Conservation (phyloP, 1,139 yeast genomes). For the Candida sp. region DNA sequence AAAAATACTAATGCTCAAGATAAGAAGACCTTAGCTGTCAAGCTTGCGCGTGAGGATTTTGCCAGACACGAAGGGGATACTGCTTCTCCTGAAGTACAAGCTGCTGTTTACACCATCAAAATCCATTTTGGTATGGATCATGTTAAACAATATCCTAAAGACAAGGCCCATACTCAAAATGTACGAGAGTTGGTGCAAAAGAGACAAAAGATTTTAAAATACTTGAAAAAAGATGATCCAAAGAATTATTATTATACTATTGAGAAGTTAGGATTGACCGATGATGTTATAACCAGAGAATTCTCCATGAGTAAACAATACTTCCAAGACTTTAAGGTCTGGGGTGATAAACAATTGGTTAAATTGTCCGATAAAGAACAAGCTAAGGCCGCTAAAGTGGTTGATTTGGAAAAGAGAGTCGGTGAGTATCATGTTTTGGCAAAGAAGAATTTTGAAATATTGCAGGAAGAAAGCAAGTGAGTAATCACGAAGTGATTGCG, state of each 20-base stretch:
- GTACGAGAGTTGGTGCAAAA: conserved; percentile 84
- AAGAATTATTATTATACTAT: conserved; percentile 82
- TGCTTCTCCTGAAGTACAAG: conserved; percentile 94
- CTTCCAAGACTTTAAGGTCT: conserved; percentile 81
- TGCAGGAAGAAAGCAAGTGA: conserved; percentile 3
- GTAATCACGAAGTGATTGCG: too few species aligned
- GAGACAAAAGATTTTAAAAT: conserved; percentile 79
- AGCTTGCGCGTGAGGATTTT: conserved; percentile 74
- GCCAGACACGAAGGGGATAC: conserved; percentile 86
- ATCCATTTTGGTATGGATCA: conserved; percentile 80
- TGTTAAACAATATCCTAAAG: conserved; percentile 70
- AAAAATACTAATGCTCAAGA: conserved; percentile 67
- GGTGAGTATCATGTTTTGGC: conserved; percentile 39
- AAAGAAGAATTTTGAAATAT: conserved; percentile 28
- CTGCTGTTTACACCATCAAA: conserved; percentile 81
- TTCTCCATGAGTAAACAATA: conserved; percentile 83
- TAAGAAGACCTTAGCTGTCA: conserved; percentile 54
- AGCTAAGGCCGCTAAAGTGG: conserved; percentile 29
- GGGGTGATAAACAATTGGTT: conserved; percentile 58
- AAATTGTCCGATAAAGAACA: conserved; percentile 41
- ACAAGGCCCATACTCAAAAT: conserved; percentile 62
- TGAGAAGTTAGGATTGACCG: conserved; percentile 84
- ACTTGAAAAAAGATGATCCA: conserved; percentile 76
- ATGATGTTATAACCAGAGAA: conserved; percentile 72
- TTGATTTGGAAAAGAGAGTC: conserved; percentile 41